A percentile compares a stretch with the other conserved stretches of the same genome.
Conservation (phyloP, 352 stramenopile genomes). For the Globisporangium radiosum region DNA sequence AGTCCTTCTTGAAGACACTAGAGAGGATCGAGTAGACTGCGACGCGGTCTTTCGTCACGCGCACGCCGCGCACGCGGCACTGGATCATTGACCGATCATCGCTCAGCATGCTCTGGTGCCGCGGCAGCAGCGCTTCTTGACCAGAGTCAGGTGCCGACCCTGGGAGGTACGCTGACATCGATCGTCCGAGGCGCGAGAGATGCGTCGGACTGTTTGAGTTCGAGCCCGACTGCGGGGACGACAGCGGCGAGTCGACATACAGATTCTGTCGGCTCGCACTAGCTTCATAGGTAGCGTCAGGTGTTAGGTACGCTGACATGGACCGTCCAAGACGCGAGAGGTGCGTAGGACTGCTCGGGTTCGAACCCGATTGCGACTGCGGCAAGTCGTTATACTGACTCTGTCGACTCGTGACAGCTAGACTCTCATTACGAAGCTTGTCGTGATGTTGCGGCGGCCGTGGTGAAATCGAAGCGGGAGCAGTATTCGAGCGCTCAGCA, state of each 20-base stretch:
- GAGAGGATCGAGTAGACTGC: constrained; percentile 57
- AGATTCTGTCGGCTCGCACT: neutral
- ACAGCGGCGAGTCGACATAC: neutral
- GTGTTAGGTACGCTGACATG: constrained; percentile 2
- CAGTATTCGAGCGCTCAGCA: neutral
- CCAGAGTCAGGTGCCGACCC: neutral
- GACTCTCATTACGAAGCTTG: too few relatives aligned
- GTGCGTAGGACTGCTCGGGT: constrained; percentile 1
- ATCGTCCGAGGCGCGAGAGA: constrained; percentile 10
- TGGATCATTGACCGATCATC: constrained; percentile 19
- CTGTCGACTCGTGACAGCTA: neutral
- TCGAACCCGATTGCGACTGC: neutral
- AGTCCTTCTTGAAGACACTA: constrained; percentile 20
- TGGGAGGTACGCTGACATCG: constrained; percentile 5
- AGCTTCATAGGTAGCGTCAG: neutral
- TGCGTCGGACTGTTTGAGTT: constrained; percentile 1
- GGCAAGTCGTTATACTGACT: neutral
- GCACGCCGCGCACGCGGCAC: constrained; percentile 47
- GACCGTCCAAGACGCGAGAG: constrained; percentile 12
- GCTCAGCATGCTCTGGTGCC: neutral
- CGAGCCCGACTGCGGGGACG: neutral
- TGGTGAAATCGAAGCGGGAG: neutral
- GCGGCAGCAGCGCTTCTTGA: neutral
- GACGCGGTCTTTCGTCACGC: constrained; percentile 40
- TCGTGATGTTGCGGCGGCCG: too few relatives aligned